Conservation (phyloP, 345 rosid genomes). For the Salix viminalis region DNA sequence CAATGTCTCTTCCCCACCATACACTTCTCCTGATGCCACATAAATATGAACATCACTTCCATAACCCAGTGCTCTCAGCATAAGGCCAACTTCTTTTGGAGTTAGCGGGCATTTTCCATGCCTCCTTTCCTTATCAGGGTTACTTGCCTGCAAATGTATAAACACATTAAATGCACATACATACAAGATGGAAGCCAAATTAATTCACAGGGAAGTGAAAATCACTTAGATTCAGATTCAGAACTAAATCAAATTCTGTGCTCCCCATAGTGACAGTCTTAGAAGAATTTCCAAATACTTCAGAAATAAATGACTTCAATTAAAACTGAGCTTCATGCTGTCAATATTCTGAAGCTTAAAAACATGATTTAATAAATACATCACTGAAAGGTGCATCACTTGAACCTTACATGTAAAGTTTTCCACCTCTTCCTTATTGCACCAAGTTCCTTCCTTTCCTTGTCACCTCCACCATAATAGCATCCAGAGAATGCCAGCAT, state of each 20-base stretch:
- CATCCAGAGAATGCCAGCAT: constrained; percentile 99
- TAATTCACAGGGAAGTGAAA: background rate
- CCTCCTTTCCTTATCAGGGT: constrained; percentile 89
- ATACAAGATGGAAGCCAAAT: background rate
- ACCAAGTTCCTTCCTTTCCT: constrained; percentile 73
- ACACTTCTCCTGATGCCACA: constrained; percentile 97
- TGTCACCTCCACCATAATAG: constrained; percentile 95
- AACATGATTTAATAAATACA: background rate
- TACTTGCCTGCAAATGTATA: constrained; percentile 43
- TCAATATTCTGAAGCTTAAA: background rate
- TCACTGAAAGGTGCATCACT: background rate
- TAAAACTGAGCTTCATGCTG: background rate
- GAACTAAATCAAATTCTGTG: background rate
- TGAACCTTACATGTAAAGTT: constrained; percentile 76
- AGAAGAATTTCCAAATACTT: background rate
- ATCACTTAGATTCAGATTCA: background rate
- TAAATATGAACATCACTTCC: constrained; percentile 84
- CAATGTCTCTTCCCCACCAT: constrained; percentile 76
- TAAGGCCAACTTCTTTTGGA: constrained; percentile 93
- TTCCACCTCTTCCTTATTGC: constrained; percentile 95
- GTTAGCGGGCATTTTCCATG: constrained; percentile 98
- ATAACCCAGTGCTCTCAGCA: constrained; percentile 94
- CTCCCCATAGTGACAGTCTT: background rate
- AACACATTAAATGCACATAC: background rate
- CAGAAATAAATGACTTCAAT: background rate